Base-by-base conservation (phyloP, 2,329 filamentous ascomycete species). In the Pezicula neosporulosa region DNA sequence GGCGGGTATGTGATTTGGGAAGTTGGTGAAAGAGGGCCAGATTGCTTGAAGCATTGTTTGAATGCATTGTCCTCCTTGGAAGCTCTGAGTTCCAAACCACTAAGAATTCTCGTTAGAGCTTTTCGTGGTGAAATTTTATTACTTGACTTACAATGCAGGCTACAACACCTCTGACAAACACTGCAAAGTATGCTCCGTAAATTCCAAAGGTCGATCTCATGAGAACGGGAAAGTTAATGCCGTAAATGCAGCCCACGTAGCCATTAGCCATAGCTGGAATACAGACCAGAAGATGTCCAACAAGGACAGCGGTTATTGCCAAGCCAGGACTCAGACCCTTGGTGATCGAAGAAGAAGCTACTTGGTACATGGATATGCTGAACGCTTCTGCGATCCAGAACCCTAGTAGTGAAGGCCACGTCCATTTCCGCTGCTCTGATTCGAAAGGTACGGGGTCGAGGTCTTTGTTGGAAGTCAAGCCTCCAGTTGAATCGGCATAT, bases 281-380 rank as follows among this genome's bases (percentile, higher is more conserved):
- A 18, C 80, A 77, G 18, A 83, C 80, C 55, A 81, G 81, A 13
- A 79, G 69, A 28, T 78, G 76, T 38, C 85, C 84, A 15, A 85
- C 77, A 43, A 81, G 70, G 44, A 79, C 81, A 28, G 60, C 59
- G 16, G 48, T 41, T 18, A 63, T 56, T 12, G 59, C 55, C 10
- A 59, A 21, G 3, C 58, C 59, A 12, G 59, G 58, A 44, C 57
- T 61, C 36, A 64, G 48, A 15, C 62, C 62, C 35, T 62, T 56
- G 1, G 59, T 58, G 33, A 64, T 56, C 3, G 56, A 57, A 16
- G 55, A 58, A 2, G 55, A 59, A 4, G 61, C 60, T 9, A 63
- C 60, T 52, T 64, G 57, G 39, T 62, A 57, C 53, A 60, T 60
- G 3, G 55, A 56, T n/a, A 60, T 60, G 45, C 53, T 58, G 47